Evolutionary conservation across 202 grass and related monocot genomes (phyloP), one percentile per base, ranked within the genome.

Genomic region (Bolboschoenoplectus hybrid): DNA sequence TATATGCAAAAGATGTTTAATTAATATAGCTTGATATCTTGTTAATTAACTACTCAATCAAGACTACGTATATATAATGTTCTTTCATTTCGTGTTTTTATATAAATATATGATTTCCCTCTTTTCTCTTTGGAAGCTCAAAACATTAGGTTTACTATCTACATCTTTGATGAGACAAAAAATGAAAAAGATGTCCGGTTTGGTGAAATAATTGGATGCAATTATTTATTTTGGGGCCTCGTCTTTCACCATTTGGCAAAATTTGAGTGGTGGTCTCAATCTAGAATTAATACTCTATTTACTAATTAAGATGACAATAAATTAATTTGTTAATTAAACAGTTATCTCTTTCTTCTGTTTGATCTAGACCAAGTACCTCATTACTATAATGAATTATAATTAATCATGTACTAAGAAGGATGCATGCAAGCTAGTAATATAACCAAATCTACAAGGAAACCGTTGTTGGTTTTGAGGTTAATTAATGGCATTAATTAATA

Each of bases 391-490:
- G 11, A 35, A 35, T 65, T 65, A 65, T 9, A 65, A 65, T 35
- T 65, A 65, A 65, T 64, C 62, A 64, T 70, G 53, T 65, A 87
- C 41, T 51, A 43, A 53, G 38, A 49, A 73, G 7, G 7, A 47
- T 47, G 83, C 78, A 67, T 16, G 72, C 86, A 50, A 87, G 81
- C 67, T 86, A 60, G 84, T 93, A 90, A 93, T 87, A 91, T 85
- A 91, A 62, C 83, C 82, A 88, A 87, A 73, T 87, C 84, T 78
- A 32, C 64, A 93, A 91, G 93, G 51, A 90, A 92, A 80, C 64
- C 13, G 89, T 84, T 87, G 85, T 91, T 84, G 90, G 65, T 87
- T 26, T 26, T 91, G 89, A 80, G 78, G 65, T 85, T 80, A 68
- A 26, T 26, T 26, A 26, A 81, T 80, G 72, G 34, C 74, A 84